phyloP scores from a whole-genome alignment of 2,329 filamentous ascomycete genomes.

The Diaporthe velutina region DNA sequence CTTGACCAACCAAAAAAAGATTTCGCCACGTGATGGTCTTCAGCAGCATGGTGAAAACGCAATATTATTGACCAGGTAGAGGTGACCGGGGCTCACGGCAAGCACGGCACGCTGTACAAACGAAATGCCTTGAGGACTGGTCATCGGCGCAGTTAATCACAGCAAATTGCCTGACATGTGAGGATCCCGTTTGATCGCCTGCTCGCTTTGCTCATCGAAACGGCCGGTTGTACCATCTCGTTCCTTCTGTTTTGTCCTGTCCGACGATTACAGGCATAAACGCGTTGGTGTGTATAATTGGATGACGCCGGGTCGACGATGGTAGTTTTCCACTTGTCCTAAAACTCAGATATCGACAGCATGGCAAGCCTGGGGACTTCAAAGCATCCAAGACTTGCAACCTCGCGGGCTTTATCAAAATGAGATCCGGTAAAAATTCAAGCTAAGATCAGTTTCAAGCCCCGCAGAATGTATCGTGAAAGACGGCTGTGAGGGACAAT shows the following conservation, averaged over 20 bases:
- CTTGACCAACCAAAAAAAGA: background rate
- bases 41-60: background rate
- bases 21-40: background rate
- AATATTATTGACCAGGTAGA: background rate
- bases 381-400: background rate
- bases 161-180: background rate
- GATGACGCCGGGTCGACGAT: too few relatives aligned
- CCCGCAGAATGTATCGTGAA: background rate
- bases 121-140: background rate
- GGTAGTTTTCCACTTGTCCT: accelerated
- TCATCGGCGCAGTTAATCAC: background rate
- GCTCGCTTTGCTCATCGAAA: too few relatives aligned
- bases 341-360: too few relatives aligned
- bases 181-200: background rate
- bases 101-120: background rate
- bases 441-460: background rate
- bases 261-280: background rate
- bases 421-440: background rate
- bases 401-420: background rate
- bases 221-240: background rate
- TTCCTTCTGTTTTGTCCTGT: background rate
- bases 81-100: background rate
- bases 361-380: accelerated
- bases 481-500: too few relatives aligned
- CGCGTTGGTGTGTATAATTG: background rate